A percentile compares a stretch with the other conserved stretches of the same genome.
These are phyloP conservation scores for Colletotrichum aenigma DNA, from an alignment of 2,329 filamentous ascomycete genomes.

Conservation along the genomic window DNA sequence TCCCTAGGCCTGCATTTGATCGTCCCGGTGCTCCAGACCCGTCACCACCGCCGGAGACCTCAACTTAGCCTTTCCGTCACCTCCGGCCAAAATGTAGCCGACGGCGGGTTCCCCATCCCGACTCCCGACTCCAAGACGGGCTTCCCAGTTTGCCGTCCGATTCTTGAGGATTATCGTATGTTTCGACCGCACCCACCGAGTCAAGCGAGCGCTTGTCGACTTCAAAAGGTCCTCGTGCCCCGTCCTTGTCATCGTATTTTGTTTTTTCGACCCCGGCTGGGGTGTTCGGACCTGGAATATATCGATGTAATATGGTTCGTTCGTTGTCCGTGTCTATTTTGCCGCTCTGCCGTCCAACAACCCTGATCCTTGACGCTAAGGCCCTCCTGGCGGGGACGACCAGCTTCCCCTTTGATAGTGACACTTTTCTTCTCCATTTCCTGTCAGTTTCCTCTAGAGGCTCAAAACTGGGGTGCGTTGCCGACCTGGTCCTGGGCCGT, in stretches of 20 bases:
- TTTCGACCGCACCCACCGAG: not conserved
- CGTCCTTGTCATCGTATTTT: not conserved
- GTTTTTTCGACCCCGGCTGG: not conserved
- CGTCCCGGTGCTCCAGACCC: conserved; percentile 8
- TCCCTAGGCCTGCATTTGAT: conserved; percentile 10
- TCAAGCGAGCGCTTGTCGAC: not conserved
- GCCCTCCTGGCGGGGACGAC: not conserved
- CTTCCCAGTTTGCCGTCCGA: not conserved
- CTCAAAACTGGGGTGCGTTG: not conserved
- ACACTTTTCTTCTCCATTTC: not conserved
- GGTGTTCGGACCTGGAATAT: not conserved
- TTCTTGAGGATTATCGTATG: not conserved
- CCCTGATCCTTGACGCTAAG: conserved; percentile 3
- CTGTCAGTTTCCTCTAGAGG: not conserved
- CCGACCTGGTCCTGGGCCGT: not conserved
- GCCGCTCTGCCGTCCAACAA: not conserved
- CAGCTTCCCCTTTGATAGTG: not conserved
- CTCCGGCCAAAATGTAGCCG: not conserved
- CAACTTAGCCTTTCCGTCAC: not conserved
- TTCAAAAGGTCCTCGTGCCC: not conserved
- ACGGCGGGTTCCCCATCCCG: not conserved
- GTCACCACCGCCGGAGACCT: not conserved
- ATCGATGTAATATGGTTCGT: not conserved
- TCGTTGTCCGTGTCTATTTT: not conserved
- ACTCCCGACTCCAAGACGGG: not conserved